Conservation (phyloP, 1,284 basidiomycete genomes). For the Boletellus deceptivus region DNA sequence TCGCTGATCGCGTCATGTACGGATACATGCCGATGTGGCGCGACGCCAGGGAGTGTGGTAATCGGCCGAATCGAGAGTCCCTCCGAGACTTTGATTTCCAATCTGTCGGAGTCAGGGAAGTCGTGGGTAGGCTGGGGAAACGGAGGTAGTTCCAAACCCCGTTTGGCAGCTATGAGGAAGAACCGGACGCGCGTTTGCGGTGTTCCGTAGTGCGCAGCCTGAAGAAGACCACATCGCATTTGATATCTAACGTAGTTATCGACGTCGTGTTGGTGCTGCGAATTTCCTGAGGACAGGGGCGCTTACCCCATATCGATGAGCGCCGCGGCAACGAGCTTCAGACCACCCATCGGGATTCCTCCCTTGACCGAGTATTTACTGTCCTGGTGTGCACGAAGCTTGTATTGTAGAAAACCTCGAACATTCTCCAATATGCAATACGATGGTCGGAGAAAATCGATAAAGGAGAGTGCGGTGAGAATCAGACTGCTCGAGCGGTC, state of each 20-base stretch:
- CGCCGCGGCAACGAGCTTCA: slow-evolving; percentile 60
- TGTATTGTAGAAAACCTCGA: slow-evolving; percentile 59
- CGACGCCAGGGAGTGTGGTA: slow-evolving; percentile 44
- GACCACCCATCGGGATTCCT: slow-evolving; percentile 63
- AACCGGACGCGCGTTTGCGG: slow-evolving; percentile 70
- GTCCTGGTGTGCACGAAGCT: slow-evolving; percentile 51
- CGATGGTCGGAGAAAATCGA: slow-evolving; percentile 60
- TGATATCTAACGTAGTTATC: slow-evolving; percentile 53
- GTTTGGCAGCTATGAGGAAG: slow-evolving; percentile 62
- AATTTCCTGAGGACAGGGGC: neutral
- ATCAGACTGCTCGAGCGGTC: slow-evolving; percentile 57
- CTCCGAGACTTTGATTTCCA: slow-evolving; percentile 51
- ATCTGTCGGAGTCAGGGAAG: slow-evolving; percentile 44
- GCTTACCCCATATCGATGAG: slow-evolving; percentile 62
- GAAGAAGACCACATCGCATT: slow-evolving; percentile 57
- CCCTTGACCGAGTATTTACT: slow-evolving; percentile 50
- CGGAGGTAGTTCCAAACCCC: slow-evolving; percentile 51
- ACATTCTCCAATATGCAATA: slow-evolving; percentile 74
- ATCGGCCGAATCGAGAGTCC: slow-evolving; percentile 44
- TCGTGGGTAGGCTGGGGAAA: slow-evolving; percentile 71
- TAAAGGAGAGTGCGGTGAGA: slow-evolving; percentile 57
- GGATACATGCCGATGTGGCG: slow-evolving; percentile 52
- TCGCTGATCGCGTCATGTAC: slow-evolving; percentile 70
- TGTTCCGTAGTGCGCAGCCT: slow-evolving; percentile 71
- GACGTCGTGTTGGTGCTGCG: neutral